phyloP scores from a whole-genome alignment of 2,329 filamentous ascomycete genomes.

The Metarhizium rileyi region DNA sequence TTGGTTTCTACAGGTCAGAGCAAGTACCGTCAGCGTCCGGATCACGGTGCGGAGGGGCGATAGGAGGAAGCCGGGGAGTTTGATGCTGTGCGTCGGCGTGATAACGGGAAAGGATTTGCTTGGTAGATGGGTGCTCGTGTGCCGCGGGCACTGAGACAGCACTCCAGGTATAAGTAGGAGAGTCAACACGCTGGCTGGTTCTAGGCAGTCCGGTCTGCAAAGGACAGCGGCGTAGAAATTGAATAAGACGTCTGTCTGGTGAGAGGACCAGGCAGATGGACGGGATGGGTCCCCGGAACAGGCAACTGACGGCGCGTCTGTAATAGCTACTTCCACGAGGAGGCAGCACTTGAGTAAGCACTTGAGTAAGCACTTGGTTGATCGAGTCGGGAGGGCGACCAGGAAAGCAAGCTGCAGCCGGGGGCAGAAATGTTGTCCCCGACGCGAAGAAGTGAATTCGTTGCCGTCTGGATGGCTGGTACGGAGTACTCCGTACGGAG shows the following conservation, averaged over 20 bases:
- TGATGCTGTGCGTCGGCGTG: constrained; percentile 4
- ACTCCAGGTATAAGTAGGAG: too few species aligned
- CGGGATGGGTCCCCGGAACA: constrained; percentile 5
- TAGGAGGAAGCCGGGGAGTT: constrained; percentile 6
- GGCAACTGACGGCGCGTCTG: constrained; percentile 14
- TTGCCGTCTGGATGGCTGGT: neutral
- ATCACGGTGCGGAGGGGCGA: constrained; percentile 3
- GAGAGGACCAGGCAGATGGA: neutral
- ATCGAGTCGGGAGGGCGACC: neutral
- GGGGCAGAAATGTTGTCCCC: neutral
- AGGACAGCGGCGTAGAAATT: constrained; percentile 25
- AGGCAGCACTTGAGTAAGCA: constrained; percentile 7
- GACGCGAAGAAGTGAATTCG: constrained; percentile 2
- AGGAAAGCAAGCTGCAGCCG: neutral
- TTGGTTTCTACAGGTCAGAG: neutral
- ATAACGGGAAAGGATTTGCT: constrained; percentile 9
- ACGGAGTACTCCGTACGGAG: too few species aligned
- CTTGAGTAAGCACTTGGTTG: constrained; percentile 7
- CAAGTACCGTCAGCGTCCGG: neutral
- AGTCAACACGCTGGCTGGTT: too few species aligned
- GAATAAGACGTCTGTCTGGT: constrained; percentile 10
- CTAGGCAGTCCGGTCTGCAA: too few species aligned
- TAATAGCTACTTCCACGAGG: constrained; percentile 12
- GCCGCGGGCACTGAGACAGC: neutral
- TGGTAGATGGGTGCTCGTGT: constrained; percentile 6